A percentile compares a stretch with the other conserved stretches of the same genome.
These are phyloP conservation scores for Diaporthe sp. DNA, from an alignment of 2,329 filamentous ascomycete genomes.

Conservation along the genomic window DNA sequence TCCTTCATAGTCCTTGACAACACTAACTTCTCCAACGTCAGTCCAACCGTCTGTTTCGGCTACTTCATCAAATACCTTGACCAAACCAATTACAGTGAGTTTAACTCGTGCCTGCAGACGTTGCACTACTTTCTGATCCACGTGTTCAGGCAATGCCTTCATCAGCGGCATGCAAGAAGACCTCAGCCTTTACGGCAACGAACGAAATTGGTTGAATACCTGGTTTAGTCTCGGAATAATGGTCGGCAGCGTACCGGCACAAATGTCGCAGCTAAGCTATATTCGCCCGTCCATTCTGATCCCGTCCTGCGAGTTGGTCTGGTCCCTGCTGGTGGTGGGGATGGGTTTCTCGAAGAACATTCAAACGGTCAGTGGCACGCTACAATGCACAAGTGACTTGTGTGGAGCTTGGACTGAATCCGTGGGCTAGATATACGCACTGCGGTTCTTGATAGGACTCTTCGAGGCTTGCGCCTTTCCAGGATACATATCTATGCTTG, in stretches of 20 bases:
- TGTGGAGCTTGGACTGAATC: not conserved
- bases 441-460: not conserved
- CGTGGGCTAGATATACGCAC: not conserved
- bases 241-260: not conserved
- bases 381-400: accelerated
- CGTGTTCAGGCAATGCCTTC: not conserved
- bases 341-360: not conserved
- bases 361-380: not conserved
- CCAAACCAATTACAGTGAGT: not conserved
- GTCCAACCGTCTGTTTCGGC: not conserved
- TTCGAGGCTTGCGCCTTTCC: not conserved
- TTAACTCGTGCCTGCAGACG: no score
- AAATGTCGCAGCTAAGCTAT: not conserved
- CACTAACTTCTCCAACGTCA: not conserved
- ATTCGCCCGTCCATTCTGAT: not conserved
- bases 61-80: constrained; percentile 4
- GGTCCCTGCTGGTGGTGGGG: not conserved
- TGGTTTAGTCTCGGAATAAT: constrained; percentile 4
- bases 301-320: not conserved
- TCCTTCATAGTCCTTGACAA: accelerated
- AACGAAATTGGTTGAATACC: not conserved
- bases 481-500: not conserved
- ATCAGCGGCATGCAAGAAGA: constrained; percentile 2
- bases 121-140: not conserved
- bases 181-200: constrained; percentile 3